These are phyloP conservation scores for Zhuliangozyma parablackwelliae DNA, from an alignment of 1,139 yeast genomes.

Conservation along the genomic window DNA sequence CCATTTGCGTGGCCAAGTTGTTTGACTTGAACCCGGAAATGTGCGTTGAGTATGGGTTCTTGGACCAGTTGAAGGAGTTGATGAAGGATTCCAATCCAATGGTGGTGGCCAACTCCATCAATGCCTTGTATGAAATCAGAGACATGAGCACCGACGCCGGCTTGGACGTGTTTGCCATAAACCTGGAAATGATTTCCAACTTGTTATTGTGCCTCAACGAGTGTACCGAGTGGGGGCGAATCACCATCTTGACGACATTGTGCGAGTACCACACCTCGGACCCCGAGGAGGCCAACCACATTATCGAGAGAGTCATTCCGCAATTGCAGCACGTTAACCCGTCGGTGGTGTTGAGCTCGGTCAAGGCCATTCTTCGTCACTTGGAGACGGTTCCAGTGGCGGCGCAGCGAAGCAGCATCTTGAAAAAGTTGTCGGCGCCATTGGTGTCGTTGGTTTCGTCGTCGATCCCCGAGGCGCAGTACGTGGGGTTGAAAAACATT, in stretches of 20 bases:
- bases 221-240: conserved; percentile 99
- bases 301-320: conserved; percentile 87
- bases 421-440: conserved; percentile 85
- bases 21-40: conserved; percentile 80
- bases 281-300: conserved; percentile 70
- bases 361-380: conserved; percentile 77
- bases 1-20: conserved; percentile 92
- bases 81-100: conserved; percentile 89
- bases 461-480: conserved; percentile 92
- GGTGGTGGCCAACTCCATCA: conserved; percentile 93
- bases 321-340: conserved; percentile 98
- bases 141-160: conserved; percentile 55
- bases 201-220: conserved; percentile 84
- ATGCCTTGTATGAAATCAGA: conserved; percentile 78
- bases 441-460: conserved; percentile 76
- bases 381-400: conserved; percentile 44
- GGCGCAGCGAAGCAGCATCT: conserved; percentile 34
- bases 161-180: conserved; percentile 35
- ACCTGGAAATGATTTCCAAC: conserved; percentile 50
- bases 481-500: conserved; percentile 88
- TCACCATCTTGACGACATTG: conserved; percentile 79
- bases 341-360: conserved; percentile 84
- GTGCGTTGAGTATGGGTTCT: conserved; percentile 84
- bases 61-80: conserved; percentile 63
- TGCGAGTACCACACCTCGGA: conserved; percentile 60